These are phyloP conservation scores for Fraxinus quadrangulata DNA, from an alignment of 257 asterid genomes.

Conservation along the genomic window DNA sequence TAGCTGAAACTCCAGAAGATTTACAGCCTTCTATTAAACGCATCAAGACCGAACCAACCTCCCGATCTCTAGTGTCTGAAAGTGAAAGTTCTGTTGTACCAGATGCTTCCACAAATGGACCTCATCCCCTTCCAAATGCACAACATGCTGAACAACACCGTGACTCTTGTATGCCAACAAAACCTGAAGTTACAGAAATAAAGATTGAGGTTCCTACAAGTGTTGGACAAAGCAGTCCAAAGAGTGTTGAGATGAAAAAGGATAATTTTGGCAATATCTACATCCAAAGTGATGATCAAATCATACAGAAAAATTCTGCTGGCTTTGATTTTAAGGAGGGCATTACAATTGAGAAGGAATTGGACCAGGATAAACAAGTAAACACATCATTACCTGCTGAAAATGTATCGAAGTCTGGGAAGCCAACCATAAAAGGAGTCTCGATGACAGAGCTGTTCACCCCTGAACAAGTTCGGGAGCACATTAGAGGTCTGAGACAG, in stretches of 20 bases:
- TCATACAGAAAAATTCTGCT: constrained; percentile 40
- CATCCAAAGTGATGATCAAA: constrained; percentile 44
- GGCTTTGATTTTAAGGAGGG: constrained; percentile 47
- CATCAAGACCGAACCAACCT: constrained; percentile 61
- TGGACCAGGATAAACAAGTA: constrained; percentile 56
- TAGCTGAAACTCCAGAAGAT: constrained; percentile 60
- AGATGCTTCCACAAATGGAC: constrained; percentile 42
- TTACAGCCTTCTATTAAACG: constrained; percentile 77
- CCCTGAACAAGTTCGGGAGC: constrained; percentile 84
- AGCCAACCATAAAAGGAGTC: constrained; percentile 88
- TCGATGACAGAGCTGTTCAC: constrained; percentile 92
- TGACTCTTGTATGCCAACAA: constrained; percentile 39
- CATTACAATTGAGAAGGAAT: constrained; percentile 58
- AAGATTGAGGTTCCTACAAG: constrained; percentile 54
- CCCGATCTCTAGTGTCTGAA: constrained; percentile 45
- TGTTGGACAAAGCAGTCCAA: constrained; percentile 44
- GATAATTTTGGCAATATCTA: constrained; percentile 46
- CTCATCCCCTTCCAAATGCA: constrained; percentile 37
- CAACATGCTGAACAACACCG: constrained; percentile 43
- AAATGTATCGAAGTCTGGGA: constrained; percentile 77
- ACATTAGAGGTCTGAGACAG: constrained; percentile 82
- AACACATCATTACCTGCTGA: constrained; percentile 50
- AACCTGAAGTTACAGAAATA: constrained; percentile 54
- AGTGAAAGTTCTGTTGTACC: constrained; percentile 41
- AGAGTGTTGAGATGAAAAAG: constrained; percentile 41